These are phyloP conservation scores for Hypoxylon sp. DNA, from an alignment of 2,329 filamentous ascomycete genomes.

Conservation along the genomic window DNA sequence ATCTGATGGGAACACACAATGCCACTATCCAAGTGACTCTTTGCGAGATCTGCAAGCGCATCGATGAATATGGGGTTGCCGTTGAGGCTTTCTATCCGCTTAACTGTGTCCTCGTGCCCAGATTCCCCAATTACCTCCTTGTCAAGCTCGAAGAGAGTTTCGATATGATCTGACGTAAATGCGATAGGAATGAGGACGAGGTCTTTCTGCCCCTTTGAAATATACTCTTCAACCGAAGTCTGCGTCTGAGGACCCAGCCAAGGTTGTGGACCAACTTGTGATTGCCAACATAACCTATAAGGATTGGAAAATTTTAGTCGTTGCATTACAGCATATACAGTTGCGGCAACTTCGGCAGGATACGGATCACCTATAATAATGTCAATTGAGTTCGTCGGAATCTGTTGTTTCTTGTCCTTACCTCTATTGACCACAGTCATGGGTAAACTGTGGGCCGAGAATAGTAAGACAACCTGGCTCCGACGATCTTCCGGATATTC, in stretches of 20 bases:
- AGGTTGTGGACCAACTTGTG: slow-evolving; percentile 93
- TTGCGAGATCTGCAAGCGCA: slow-evolving; percentile 89
- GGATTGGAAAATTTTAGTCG: slow-evolving; percentile 88
- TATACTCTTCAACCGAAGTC: slow-evolving; percentile 87
- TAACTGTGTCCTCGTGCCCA: slow-evolving; percentile 82
- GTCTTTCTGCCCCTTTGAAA: slow-evolving; percentile 92
- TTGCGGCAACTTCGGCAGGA: slow-evolving; percentile 94
- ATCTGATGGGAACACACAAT: slow-evolving; percentile 83
- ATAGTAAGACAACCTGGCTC: slow-evolving; percentile 86
- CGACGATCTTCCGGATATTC: slow-evolving; percentile 87
- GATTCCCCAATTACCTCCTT: slow-evolving; percentile 94
- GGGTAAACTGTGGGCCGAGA: slow-evolving; percentile 94
- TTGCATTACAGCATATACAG: slow-evolving; percentile 97
- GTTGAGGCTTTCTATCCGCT: slow-evolving; percentile 92
- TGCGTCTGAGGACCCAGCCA: slow-evolving; percentile 97
- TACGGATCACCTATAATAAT: slow-evolving; percentile 82
- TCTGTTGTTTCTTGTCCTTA: slow-evolving; percentile 55
- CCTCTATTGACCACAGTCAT: slow-evolving; percentile 98
- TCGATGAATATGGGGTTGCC: slow-evolving; percentile 91
- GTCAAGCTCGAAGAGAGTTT: slow-evolving; percentile 95
- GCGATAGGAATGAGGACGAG: slow-evolving; percentile 94
- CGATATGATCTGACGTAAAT: slow-evolving; percentile 99
- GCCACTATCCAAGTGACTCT: slow-evolving; percentile 80
- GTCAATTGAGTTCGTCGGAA: slow-evolving; percentile 49
- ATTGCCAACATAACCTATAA: slow-evolving; percentile 97